These are phyloP conservation scores for Fragosphaeria purpurea DNA, from an alignment of 2,329 filamentous ascomycete species.

Conservation along the genomic window DNA sequence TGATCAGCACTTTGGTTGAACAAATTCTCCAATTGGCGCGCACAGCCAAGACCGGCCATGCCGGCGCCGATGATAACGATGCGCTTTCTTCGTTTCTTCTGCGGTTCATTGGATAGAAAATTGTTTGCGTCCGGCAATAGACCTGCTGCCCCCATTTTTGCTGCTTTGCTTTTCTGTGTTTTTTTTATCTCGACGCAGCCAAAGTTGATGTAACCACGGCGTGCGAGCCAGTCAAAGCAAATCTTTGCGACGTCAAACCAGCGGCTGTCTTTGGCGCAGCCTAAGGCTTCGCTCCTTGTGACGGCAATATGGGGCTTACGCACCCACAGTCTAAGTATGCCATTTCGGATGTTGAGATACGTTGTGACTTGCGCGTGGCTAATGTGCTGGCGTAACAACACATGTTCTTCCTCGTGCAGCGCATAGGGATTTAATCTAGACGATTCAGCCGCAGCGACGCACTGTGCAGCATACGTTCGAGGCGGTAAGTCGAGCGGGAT, in stretches of 20 bases:
- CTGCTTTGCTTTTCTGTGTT: conserved; percentile 23
- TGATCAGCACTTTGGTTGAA: conserved; percentile 68
- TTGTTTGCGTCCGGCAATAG: too few relatives aligned
- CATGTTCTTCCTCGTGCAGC: conserved; percentile 75
- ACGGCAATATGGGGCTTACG: conserved; percentile 77
- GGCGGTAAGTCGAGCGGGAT: conserved; percentile 67
- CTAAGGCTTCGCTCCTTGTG: conserved; percentile 74
- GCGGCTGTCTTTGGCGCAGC: conserved; percentile 75
- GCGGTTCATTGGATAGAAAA: too few relatives aligned
- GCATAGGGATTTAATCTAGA: conserved; percentile 85
- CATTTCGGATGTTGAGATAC: conserved; percentile 93
- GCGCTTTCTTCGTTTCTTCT: conserved; percentile 46
- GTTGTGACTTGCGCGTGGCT: conserved; percentile 85
- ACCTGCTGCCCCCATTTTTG: too few relatives aligned
- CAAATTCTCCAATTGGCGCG: conserved; percentile 79
- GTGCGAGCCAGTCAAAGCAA: conserved; percentile 85
- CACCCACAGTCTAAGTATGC: conserved; percentile 82
- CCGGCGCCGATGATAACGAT: conserved; percentile 85
- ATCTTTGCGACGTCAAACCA: conserved; percentile 86
- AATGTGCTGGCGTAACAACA: conserved; percentile 68
- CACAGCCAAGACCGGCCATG: conserved; percentile 87
- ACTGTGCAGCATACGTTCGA: conserved; percentile 80
- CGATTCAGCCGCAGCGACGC: conserved; percentile 77
- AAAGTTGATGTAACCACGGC: conserved; percentile 92
- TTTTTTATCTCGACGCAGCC: conserved; percentile 59